Percentiles rank a stretch among this genome's conserved stretches.
These are phyloP conservation scores for Lunularia cruciata DNA, from an alignment of 225 moss, liverwort and hornwort species.

Conservation along the genomic window DNA sequence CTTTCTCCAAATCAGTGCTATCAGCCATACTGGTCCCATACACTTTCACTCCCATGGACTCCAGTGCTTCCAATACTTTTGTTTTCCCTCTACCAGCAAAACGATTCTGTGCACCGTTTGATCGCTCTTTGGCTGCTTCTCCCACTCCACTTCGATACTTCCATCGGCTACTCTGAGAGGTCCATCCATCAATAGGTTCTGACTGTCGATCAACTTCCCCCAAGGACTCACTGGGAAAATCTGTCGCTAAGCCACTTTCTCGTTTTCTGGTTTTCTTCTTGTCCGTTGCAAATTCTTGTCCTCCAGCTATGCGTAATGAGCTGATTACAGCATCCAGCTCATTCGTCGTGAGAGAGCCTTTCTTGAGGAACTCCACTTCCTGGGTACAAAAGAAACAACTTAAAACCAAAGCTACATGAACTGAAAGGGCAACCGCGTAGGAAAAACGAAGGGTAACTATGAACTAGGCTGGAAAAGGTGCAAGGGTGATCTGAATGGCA, in stretches of 20 bases:
- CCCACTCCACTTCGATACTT: constrained; percentile 48
- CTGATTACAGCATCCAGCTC: constrained; percentile 76
- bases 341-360: constrained; percentile 52
- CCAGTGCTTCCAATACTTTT: constrained; percentile 63
- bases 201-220: constrained; percentile 32
- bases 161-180: constrained; percentile 53
- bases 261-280: constrained; percentile 18
- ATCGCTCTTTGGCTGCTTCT: constrained; percentile 48
- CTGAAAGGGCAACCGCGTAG: too few relatives aligned
- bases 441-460: too few relatives aligned
- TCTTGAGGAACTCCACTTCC: constrained; percentile 79
- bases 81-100: constrained; percentile 42
- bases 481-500: too few relatives aligned
- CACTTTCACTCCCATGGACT: constrained; percentile 78
- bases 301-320: constrained; percentile 64
- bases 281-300: constrained; percentile 35
- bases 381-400: constrained; percentile 32
- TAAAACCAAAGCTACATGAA: too few relatives aligned
- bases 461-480: too few relatives aligned
- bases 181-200: constrained; percentile 44
- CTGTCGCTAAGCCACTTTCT: not conserved
- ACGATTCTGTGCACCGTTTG: constrained; percentile 15
- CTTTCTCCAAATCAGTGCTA: constrained; percentile 43
- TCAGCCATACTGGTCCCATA: constrained; percentile 63
- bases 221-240: constrained; percentile 6